phyloP scores from a whole-genome alignment of 331 rosid species.

The Stylosanthes scabra region DNA sequence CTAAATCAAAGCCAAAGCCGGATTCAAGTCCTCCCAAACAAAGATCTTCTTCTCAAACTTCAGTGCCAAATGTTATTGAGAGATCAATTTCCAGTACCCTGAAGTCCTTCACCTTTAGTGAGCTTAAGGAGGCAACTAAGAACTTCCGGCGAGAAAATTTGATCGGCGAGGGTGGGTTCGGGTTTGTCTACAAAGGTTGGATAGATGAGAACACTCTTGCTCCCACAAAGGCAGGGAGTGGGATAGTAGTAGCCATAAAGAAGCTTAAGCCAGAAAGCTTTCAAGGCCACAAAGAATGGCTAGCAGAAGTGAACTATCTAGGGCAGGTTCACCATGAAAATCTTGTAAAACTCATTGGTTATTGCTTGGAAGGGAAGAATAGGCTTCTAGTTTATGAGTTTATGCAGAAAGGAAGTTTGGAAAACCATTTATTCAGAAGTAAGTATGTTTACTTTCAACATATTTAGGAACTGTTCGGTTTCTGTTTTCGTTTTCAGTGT shows the following conservation, averaged over 20 bases:
- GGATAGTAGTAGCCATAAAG: conserved; percentile 92
- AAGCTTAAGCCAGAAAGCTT: conserved; percentile 89
- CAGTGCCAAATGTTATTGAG: conserved; percentile 40
- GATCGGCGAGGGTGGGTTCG: conserved; percentile 97
- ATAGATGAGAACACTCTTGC: conserved; percentile 71
- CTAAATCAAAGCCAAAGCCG: conserved; percentile 46
- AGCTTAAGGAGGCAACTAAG: conserved; percentile 80
- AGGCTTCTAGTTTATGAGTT: conserved; percentile 94
- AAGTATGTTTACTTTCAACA: conserved; percentile 40
- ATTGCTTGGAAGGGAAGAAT: conserved; percentile 74
- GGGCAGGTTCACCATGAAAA: conserved; percentile 90
- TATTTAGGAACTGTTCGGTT: no score
- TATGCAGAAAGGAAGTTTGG: conserved; percentile 93
- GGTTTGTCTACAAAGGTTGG: conserved; percentile 93
- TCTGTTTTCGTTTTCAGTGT: conserved; percentile 21
- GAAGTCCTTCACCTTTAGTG: conserved; percentile 75
- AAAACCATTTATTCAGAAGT: conserved; percentile 92
- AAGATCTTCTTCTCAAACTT: conserved; percentile 30
- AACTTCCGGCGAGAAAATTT: conserved; percentile 78
- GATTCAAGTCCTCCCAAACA: conserved; percentile 37
- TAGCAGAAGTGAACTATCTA: conserved; percentile 92
- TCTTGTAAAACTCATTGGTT: conserved; percentile 91
- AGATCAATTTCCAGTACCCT: conserved; percentile 43
- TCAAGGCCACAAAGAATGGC: conserved; percentile 99
- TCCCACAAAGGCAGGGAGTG: conserved; percentile 87